Evolutionary conservation across 768 basidiomycete genomes (phyloP).

Genomic region (Collybiopsis luxurians): DNA sequence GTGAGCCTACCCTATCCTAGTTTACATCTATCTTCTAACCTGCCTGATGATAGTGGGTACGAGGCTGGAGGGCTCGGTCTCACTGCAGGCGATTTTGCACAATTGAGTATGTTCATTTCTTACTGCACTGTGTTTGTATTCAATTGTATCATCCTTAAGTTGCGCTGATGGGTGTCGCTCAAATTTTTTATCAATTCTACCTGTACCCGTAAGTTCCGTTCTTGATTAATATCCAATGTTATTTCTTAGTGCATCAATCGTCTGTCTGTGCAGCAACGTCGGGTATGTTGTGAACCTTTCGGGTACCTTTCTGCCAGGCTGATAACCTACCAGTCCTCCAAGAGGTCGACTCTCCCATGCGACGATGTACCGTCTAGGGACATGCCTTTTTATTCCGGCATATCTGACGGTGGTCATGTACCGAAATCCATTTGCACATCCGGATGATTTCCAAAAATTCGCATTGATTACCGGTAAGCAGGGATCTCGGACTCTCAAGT

Average conservation of each 20-base stretch:
- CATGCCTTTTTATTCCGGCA: constrained; percentile 82
- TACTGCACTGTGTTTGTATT: neutral
- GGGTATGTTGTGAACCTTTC: constrained; percentile 37
- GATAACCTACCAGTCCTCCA: constrained; percentile 49
- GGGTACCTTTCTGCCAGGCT: constrained; percentile 47
- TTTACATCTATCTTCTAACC: too few species aligned
- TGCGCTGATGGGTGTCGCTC: constrained; percentile 5
- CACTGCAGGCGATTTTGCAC: constrained; percentile 88
- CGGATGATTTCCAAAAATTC: constrained; percentile 66
- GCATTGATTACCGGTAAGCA: constrained; percentile 76
- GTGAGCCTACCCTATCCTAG: too few species aligned
- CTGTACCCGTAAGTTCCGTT: constrained; percentile 72
- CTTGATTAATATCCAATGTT: neutral
- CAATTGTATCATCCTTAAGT: neutral
- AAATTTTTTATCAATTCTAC: constrained; percentile 89
- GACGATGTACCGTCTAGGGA: constrained; percentile 91
- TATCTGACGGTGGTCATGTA: constrained; percentile 80
- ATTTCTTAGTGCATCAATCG: neutral
- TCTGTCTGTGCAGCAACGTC: constrained; percentile 31
- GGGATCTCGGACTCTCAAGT: constrained; percentile 8
- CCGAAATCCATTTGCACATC: constrained; percentile 65
- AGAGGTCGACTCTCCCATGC: constrained; percentile 80
- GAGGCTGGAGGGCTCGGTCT: constrained; percentile 84
- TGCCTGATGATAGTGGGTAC: too few species aligned
- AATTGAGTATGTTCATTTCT: constrained; percentile 58